Evolutionary conservation across 1,139 yeast species (phyloP), one percentile per base, ranked within the genome.

Genomic region (Nakaseomyces bracarensis): DNA sequence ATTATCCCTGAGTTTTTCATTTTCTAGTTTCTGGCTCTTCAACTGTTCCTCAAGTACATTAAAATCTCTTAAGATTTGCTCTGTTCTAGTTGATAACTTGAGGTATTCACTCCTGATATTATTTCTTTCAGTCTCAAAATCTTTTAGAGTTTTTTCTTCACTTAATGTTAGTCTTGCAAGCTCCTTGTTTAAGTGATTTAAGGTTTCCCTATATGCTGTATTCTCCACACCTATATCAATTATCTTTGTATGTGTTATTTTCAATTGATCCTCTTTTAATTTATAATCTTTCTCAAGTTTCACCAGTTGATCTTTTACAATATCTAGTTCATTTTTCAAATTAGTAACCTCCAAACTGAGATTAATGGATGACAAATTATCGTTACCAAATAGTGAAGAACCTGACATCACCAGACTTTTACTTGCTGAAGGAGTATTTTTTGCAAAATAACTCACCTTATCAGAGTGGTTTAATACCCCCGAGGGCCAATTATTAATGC

Each of bases 401-500:
- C 26, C 18, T 4, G 26, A 33, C 5, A 5, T 6, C 2, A n/a
- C 29, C n/a, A 26, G 14, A 19, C 36, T 18, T 16, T 33, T 28
- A 26, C 48, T 45, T 13, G 50, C 41, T 7, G 52, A 38, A 1
- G 51, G 38, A 7, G 45, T 41, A 30, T 47, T 49, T 27, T 48
- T 43, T 19, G 46, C 53, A 27, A 56, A 50, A 20, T 49, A 33
- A 21, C 6, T 33, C 4, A 13, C 11, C 16, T 40, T 10, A 48
- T 45, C n/a, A 48, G 40, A 22, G 9, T 18, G 18, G 14, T 54
- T 49, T 25, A 58, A 37, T 4, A 58, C 42, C 2, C 58, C 60
- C 8, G 66, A 49, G 1, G 83, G 82, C 83, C 83, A 77, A 31
- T 68, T 70, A n/a, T 70, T 67, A 22, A 77, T 65, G 46, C 76